Percentiles rank a stretch among this genome's conserved stretches.
Conservation (phyloP, 2,329 filamentous ascomycete species). For the Aspergillus amoenus region DNA sequence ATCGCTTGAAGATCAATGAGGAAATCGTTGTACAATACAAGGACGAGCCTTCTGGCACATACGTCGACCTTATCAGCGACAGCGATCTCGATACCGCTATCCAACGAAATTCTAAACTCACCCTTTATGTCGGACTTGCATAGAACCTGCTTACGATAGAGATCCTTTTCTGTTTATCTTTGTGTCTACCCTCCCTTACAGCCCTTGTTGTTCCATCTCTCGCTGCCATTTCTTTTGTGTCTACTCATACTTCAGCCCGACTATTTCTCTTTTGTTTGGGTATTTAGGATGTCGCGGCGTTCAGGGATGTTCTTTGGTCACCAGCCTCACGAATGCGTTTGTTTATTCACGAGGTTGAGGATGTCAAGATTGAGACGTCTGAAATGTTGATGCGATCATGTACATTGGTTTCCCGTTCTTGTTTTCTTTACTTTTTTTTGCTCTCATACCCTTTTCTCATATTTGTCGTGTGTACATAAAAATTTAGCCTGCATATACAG, state of each 20-base stretch:
- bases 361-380: conserved; percentile 36
- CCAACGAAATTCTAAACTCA: conserved; percentile 81
- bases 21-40: conserved; percentile 79
- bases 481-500: conserved; percentile 29
- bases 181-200: neutral
- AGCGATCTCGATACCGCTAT: conserved; percentile 79
- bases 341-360: conserved; percentile 23
- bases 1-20: conserved; percentile 78
- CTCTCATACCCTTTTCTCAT: conserved; percentile 20
- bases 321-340: conserved; percentile 26
- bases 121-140: conserved; percentile 62
- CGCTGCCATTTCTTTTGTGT: conserved; percentile 12
- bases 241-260: neutral
- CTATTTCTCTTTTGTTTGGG: conserved; percentile 10
- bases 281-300: conserved; percentile 20
- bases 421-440: conserved; percentile 18
- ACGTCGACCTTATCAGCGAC: conserved; percentile 73
- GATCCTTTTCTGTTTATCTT: conserved; percentile 9
- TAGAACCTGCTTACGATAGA: conserved; percentile 19
- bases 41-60: conserved; percentile 76
- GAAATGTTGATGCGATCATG: conserved; percentile 31
- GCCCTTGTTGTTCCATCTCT: conserved; percentile 5
- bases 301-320: conserved; percentile 18
- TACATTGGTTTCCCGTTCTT: conserved; percentile 22
- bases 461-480: conserved; percentile 34